Base-by-base conservation (phyloP, 106 monocot genomes). In the Dendrobium nobile region DNA sequence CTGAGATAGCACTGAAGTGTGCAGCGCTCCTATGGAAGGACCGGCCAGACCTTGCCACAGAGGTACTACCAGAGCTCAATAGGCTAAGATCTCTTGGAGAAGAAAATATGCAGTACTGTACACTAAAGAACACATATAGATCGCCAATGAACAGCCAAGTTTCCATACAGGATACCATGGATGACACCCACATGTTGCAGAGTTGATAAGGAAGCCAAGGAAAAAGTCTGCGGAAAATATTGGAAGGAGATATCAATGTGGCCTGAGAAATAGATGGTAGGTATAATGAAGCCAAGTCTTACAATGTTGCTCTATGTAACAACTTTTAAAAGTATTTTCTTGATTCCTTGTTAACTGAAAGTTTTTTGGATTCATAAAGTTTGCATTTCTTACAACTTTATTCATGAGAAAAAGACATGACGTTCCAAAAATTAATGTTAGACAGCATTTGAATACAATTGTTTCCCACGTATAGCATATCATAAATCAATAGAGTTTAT, bases 21-120 rank as follows among this genome's bases (percentile, higher is more conserved):
- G 84, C 92, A 7, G 92, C 89, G 84, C 79, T 92, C 4, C 59
- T 87, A 59, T 65, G 86, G 84, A 92, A 90, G 80, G 89, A 89
- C 79, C 45, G 92, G 54, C 92, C 92, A 4, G 92, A 92, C 55
- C 86, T 92, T 4, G 79, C 61, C 61, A 78, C 41, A 0, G 79
- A 78, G 0, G 56, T 92, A 9, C 44, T 92, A 65, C 92, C 92
- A 15, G 88, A 87, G 86, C 84, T 92, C 61, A 41, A 92, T 33
- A 82, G 86, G 48, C 70, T 89, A 22, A 87, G 89, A 51, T 51
- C 17, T 45, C 22, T 92, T 7, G 92, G 81, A 6, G 92, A 89
- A 15, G 81, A 84, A 15, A 72, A 80, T 40, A 75, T 83, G 80
- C 73, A 84, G 31, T 47, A 64, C 73, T 72, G 56, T 10, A 0